Evolutionary conservation across 2,329 filamentous ascomycete genomes (phyloP).

Genomic region (Pseudogymnoascus sp.): DNA sequence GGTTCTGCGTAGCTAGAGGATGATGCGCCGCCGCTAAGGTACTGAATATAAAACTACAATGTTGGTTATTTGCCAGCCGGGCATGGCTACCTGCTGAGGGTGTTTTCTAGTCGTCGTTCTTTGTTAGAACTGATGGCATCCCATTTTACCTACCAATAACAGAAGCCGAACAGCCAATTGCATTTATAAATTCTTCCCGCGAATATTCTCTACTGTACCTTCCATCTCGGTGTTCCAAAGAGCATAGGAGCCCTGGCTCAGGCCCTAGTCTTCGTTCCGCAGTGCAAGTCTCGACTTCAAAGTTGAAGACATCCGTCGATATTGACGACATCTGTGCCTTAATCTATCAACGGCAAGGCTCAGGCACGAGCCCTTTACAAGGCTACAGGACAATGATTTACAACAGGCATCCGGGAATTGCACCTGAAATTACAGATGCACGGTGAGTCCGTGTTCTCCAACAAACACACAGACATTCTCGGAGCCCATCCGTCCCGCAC

Average conservation of each 20-base stretch:
- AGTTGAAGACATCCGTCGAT: not conserved
- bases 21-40: not conserved
- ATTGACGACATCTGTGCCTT: not conserved
- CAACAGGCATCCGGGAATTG: conserved; percentile 1
- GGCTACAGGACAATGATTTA: not conserved
- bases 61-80: not conserved
- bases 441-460: not conserved
- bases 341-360: not conserved
- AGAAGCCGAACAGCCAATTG: not conserved
- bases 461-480: not conserved
- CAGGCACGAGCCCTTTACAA: not conserved
- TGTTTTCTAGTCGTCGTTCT: not conserved
- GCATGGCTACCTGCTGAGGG: not conserved
- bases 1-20: not conserved
- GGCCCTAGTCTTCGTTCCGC: not conserved
- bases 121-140: not conserved
- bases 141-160: not conserved
- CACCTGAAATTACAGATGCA: not conserved
- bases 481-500: not conserved
- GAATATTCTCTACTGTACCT: not conserved
- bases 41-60: not conserved
- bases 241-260: not conserved
- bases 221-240: not conserved
- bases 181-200: not conserved
- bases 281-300: not conserved